Base-by-base conservation (phyloP, 768 basidiomycete genomes). In the Suillus spraguei region DNA sequence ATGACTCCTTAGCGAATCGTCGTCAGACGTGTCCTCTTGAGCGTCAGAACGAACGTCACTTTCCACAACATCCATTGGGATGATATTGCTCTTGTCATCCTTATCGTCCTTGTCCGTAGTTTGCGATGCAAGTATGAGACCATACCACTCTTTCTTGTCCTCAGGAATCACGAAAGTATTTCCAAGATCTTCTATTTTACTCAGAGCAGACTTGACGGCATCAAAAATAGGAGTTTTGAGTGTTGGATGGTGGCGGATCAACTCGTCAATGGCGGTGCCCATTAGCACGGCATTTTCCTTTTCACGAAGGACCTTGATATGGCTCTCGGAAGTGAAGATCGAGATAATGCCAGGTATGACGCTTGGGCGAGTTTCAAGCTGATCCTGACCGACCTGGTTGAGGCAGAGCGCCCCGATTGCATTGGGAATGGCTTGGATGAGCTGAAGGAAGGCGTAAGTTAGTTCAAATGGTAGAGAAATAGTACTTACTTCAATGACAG, bases 391-490 rank as follows among this genome's bases (percentile, higher is more conserved):
- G 11, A 83, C 81, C 68, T 94, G 89, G 69, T 99, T 99, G 54
- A 99, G 84, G 72, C 97, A 99, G 36, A 99, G 81, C 0, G 97
- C 97, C 39, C 97, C 97, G 60, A 99, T 87, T 20, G 96, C 97
- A 69, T 97, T 96, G 1, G 95, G 93, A 63, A 99, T 89, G 3
- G 95, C 88, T 82, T 93, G 90, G 46, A 98, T 87, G 46, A 97
- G 91, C 93, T 97, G 63, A 47, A 63, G 62, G 46, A 60, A 62
- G 46, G 22, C 0, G n/a, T 62, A 22, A 59, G 14, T 58, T 49
- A 41, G 59, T 16, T 50, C 56, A 42, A 24, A 20, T 63, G 6
- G 50, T 22, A 11, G 11, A 38, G 16, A 22, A 33, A 41, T 22
- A 56, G 8, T 32, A 65, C 77, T 20, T 71, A 94, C 95, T 78